Conservation (phyloP, 345 rosid species). For the Melastoma malabathricum region DNA sequence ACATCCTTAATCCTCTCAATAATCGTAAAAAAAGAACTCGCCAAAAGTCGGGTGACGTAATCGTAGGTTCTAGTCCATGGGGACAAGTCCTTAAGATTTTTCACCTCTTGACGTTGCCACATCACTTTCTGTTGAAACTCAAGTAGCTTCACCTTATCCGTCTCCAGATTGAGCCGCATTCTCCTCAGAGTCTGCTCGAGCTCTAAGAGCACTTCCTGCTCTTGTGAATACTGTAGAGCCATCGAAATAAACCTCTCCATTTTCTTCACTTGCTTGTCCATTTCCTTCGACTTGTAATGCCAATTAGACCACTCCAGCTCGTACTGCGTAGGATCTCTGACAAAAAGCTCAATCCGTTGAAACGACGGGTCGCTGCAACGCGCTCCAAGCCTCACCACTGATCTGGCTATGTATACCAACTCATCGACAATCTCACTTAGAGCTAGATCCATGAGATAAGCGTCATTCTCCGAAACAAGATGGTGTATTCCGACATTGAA, state of each 20-base stretch:
- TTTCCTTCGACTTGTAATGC: constrained; percentile 43
- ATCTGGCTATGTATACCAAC: constrained; percentile 25
- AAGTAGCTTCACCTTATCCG: constrained; percentile 24
- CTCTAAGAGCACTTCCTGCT: constrained; percentile 52
- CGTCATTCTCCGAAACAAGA: constrained; percentile 36
- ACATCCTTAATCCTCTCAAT: constrained; percentile 34
- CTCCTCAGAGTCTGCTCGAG: constrained; percentile 52
- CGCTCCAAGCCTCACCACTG: constrained; percentile 36
- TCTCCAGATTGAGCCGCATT: constrained; percentile 25
- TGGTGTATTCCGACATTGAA: constrained; percentile 28
- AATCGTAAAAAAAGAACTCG: constrained; percentile 44
- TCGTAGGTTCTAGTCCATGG: constrained; percentile 51
- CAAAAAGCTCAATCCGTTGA: constrained; percentile 29
- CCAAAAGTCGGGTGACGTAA: constrained; percentile 35
- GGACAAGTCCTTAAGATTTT: constrained; percentile 38
- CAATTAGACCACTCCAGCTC: constrained; percentile 40
- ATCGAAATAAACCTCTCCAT: constrained; percentile 40
- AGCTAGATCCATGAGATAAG: constrained; percentile 43
- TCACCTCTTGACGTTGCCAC: constrained; percentile 44
- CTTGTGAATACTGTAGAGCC: constrained; percentile 37
- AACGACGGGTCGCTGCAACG: constrained; percentile 35
- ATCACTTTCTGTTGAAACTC: constrained; percentile 44
- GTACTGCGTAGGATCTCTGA: constrained; percentile 28
- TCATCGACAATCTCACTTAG: constrained; percentile 38
- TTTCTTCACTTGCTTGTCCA: constrained; percentile 59